These are phyloP conservation scores for Scutellaria galericulata DNA, from an alignment of 257 asterid genomes.

Conservation along the genomic window DNA sequence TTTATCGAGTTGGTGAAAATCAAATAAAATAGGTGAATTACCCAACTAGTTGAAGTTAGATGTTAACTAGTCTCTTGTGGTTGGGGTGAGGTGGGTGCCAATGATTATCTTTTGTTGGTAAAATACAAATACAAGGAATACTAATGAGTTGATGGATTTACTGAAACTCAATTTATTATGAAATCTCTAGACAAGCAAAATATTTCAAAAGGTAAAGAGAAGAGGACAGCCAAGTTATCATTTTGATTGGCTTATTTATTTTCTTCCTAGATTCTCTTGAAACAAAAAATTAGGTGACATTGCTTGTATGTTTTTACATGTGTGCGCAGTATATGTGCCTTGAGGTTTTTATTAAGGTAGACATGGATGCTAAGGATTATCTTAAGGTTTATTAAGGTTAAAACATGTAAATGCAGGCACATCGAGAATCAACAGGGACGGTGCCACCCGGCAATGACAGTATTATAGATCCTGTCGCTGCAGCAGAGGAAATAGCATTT, in stretches of 20 bases:
- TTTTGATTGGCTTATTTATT: not conserved
- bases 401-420: constrained; percentile 60
- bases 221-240: not conserved
- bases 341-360: no score
- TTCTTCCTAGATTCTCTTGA: not conserved
- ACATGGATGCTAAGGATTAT: no score
- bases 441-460: constrained; percentile 50
- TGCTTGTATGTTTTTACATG: no score
- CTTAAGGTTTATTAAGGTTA: no score
- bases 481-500: constrained; percentile 94
- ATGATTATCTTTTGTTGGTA: not conserved
- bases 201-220: not conserved
- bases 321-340: no score
- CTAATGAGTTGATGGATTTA: not conserved
- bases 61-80: not conserved
- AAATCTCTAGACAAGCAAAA: not conserved
- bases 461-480: constrained; percentile 71
- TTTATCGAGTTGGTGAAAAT: not conserved
- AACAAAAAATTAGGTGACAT: not conserved
- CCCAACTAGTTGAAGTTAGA: constrained; percentile 1
- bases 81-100: not conserved
- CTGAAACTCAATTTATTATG: not conserved
- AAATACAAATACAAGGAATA: not conserved
- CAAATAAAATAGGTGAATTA: not conserved
- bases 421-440: constrained; percentile 92